These are phyloP conservation scores for Stenogyne calaminthoides DNA, from an alignment of 305 asterid species.

Conservation along the genomic window DNA sequence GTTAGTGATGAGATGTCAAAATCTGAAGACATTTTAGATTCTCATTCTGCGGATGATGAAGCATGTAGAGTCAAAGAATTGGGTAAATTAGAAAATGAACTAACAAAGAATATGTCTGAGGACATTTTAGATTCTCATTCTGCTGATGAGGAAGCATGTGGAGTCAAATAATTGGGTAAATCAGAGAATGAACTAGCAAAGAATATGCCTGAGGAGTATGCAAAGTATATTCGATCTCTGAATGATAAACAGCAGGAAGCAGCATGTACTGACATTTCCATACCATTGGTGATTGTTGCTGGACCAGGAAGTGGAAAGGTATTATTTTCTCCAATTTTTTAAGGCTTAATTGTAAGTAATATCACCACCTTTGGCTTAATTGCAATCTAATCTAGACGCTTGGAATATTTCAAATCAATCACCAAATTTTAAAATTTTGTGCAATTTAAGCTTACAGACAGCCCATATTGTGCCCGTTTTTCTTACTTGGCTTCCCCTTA, in stretches of 20 bases:
- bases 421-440: no score
- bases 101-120: constrained; percentile 63
- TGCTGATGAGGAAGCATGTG: constrained; percentile 37
- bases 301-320: constrained; percentile 99
- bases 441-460: no score
- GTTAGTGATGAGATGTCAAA: constrained; percentile 36
- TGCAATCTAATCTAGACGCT: no score
- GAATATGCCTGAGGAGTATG: constrained; percentile 81
- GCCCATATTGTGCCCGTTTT: no score
- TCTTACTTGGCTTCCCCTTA: no score
- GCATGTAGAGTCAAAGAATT: constrained; percentile 34
- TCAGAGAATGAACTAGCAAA: constrained; percentile 37
- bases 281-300: constrained; percentile 90
- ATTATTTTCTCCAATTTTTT: constrained; percentile 26
- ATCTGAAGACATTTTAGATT: constrained; percentile 33
- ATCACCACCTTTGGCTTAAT: no score
- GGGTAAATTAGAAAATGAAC: constrained; percentile 36
- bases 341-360: no score
- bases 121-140: constrained; percentile 33
- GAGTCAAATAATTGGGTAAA: constrained; percentile 31
- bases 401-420: no score
- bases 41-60: constrained; percentile 31
- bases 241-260: constrained; percentile 95
- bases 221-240: constrained; percentile 64
- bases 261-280: constrained; percentile 84